Percentiles rank a stretch among this genome's conserved stretches.
Conservation (phyloP, 2,329 filamentous ascomycete genomes). For the Calonectria henricotiae region DNA sequence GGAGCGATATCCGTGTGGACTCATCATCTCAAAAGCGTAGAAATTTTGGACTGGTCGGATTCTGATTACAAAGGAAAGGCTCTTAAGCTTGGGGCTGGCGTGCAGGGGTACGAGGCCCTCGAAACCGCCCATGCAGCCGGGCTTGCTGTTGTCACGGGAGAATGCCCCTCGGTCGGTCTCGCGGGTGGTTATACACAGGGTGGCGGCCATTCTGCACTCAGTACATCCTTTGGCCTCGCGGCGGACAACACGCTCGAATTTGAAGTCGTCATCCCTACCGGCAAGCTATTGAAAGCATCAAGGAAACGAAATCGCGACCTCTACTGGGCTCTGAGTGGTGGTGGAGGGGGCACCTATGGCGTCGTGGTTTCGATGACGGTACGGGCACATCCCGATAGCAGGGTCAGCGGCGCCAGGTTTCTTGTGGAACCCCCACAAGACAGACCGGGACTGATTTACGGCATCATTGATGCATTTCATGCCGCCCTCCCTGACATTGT, state of each 20-base stretch:
- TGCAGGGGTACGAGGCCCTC: conserved; percentile 66
- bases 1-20: conserved; percentile 61
- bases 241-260: conserved; percentile 73
- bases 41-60: conserved; percentile 61
- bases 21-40: conserved; percentile 60
- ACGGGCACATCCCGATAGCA: conserved; percentile 64
- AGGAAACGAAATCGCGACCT: conserved; percentile 68
- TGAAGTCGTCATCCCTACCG: conserved; percentile 68
- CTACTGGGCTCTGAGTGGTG: conserved; percentile 76
- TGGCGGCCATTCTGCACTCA: conserved; percentile 70
- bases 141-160: conserved; percentile 69
- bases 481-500: conserved; percentile 63
- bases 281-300: conserved; percentile 61
- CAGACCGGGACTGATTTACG: conserved; percentile 64
- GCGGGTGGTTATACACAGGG: conserved; percentile 75
- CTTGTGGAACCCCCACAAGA: conserved; percentile 45
- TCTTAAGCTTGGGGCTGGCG: conserved; percentile 70
- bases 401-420: conserved; percentile 66
- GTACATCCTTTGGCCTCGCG: conserved; percentile 69
- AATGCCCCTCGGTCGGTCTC: conserved; percentile 71
- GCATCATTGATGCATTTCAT: conserved; percentile 64
- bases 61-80: conserved; percentile 67
- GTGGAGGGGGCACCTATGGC: conserved; percentile 74
- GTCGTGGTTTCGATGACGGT: conserved; percentile 71
- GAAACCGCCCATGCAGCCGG: conserved; percentile 62